Base-by-base conservation (phyloP, 164 flowering plant genomes). In the Sedum album region DNA sequence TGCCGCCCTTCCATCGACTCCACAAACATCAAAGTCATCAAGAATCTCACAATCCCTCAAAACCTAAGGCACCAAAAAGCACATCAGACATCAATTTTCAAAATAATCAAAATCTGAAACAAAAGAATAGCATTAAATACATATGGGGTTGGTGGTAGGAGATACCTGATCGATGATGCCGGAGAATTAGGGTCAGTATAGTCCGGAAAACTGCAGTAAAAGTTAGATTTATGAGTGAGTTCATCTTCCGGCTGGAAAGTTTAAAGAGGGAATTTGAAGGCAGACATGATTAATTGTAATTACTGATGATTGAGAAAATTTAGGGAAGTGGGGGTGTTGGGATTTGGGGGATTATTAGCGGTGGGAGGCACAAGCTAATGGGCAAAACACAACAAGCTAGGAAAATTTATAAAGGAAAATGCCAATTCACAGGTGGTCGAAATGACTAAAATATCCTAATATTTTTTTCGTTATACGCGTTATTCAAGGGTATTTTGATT, bases 301-400 rank as follows among this genome's bases (percentile, higher is more conserved):
- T 11, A 57, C 20, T 11, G 62, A 57, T 35, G 11, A 28, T 26
- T 11, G 15, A 33, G 28, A 33, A 28, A 28, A 28, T 26, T 57
- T 57, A 26, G 28, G 31, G 62, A 57, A 17, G 33, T 26, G 62
- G 33, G 33, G 33, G 62, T 57, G 62, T 57, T 17, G 35, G 62
- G 62, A 57, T 57, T 57, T 28, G 35, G 31, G 62, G 62, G 23
- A 11, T 28, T 18, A 57, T 28, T 57, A 28, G 33, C 6, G 17
- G 62, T 57, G 62, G 62, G 62, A 26, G 62, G 62, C 62, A 57
- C 9, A 57, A 28, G 33, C 57, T 51, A 26, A 21, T 51, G 57
- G 28, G 57, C 57, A 51, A 51, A 51, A 51, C 7, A 14, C n/a
- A 20, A 21, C n/a, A 49, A 49, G 5, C 5, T 49, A 3, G 26